These are phyloP conservation scores for Apophysomyces elegans DNA, from an alignment of 371 early-diverging fungal species.

Conservation along the genomic window DNA sequence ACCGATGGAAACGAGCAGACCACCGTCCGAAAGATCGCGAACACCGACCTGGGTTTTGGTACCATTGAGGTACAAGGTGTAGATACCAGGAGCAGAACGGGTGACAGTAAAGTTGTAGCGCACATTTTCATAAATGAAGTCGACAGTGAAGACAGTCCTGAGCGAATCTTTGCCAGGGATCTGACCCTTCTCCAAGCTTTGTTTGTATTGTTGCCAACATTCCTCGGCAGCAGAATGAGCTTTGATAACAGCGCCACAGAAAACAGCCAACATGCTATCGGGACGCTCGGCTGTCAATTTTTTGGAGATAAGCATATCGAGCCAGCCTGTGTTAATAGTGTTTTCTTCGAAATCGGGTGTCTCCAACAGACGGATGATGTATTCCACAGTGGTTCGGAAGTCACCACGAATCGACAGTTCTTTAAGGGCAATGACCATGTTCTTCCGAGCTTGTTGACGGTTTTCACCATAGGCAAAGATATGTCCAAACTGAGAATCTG, in stretches of 20 bases:
- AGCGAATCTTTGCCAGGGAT: constrained; percentile 81
- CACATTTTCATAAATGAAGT: constrained; percentile 90
- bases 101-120: constrained; percentile 88
- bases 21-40: constrained; percentile 89
- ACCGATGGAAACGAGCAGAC: constrained; percentile 88
- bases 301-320: constrained; percentile 91
- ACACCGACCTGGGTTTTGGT: constrained; percentile 82
- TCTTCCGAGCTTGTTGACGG: constrained; percentile 92
- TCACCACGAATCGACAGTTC: constrained; percentile 98
- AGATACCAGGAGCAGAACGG: constrained; percentile 81
- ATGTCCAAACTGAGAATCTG: constrained; percentile 99
- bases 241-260: constrained; percentile 92
- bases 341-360: constrained; percentile 89
- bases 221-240: constrained; percentile 72
- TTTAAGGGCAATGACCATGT: constrained; percentile 96
- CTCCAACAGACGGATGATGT: constrained; percentile 93
- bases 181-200: constrained; percentile 89
- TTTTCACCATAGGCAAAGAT: constrained; percentile 97
- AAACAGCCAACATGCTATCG: constrained; percentile 85
- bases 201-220: constrained; percentile 75
- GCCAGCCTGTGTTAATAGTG: constrained; percentile 95
- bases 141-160: constrained; percentile 75
- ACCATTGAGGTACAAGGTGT: constrained; percentile 82
- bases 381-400: constrained; percentile 98
- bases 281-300: constrained; percentile 92